Base-by-base conservation (phyloP, 768 basidiomycete species). In the Tubosaeta sp. region DNA sequence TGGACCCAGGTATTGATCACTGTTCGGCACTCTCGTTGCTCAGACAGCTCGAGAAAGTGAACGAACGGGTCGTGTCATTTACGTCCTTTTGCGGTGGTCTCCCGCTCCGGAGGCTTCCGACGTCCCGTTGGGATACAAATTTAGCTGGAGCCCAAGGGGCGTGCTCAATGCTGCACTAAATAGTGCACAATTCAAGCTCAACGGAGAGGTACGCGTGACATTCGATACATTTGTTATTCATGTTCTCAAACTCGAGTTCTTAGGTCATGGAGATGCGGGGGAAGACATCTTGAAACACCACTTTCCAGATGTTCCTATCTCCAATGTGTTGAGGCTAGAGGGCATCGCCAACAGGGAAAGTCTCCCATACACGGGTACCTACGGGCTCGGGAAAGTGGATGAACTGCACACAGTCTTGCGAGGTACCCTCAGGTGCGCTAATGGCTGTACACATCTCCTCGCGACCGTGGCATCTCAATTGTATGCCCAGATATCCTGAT, bases 71-170 rank as follows among this genome's bases (percentile, higher is more conserved):
- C 10, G 63, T 77, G 0, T 85, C 88, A 0, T 97, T 95, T 66
- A 82, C 82, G 1, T 93, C 91, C 1, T 95, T 95, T 76, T 97
- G 95, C 51, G 95, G 95, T 1, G 95, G 95, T 1, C 74, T 97
- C 5, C 95, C 95, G 85, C 86, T 1, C 90, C 90, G 0, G 87
- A 65, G 19, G 70, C 63, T 8, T 60, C 70, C 9, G 68, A 74
- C 55, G 82, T 86, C 14, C 91, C 92, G 2, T 71, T 95, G 10
- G 78, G 85, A n/a, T 94, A 95, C 63, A 95, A 94, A 64, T 93
- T 93, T 64, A 91, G 91, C 58, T 97, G 95, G 95, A 88, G 84
- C 45, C 93, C 95, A 0, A 76, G 84, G 52, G 94, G 91, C 6
- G 93, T 95, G 8, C 71, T 97, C 35, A 80, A 76, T 14, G 95